Evolutionary conservation across 2,329 filamentous ascomycete species (phyloP).

Genomic region (Talaromyces rugulosus): DNA sequence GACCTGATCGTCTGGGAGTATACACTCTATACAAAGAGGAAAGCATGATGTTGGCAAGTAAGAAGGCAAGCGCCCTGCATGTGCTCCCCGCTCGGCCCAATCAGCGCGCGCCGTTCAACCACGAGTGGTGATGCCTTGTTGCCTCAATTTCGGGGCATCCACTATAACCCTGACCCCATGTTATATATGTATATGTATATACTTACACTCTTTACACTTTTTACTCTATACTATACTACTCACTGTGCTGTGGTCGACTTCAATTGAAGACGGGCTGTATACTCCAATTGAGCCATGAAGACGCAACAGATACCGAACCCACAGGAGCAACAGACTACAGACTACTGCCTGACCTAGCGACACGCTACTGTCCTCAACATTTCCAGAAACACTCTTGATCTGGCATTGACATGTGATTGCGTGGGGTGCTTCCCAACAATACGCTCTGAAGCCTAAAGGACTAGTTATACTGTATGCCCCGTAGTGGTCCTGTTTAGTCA

Average conservation of each 20-base stretch:
- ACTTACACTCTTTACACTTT: background rate
- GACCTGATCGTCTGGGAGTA: too few species aligned
- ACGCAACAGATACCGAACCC: too few species aligned
- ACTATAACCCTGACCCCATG: background rate
- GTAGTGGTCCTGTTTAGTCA: too few species aligned
- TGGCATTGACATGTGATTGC: too few species aligned
- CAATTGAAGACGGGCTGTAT: background rate
- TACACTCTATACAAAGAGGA: background rate
- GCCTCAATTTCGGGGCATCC: background rate
- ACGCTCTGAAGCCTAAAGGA: too few species aligned
- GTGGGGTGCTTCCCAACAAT: too few species aligned
- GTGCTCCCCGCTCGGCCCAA: slow-evolving; percentile 7
- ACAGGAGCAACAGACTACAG: background rate
- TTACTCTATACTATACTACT: too few species aligned
- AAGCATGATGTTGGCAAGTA: slow-evolving; percentile 1
- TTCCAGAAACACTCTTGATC: too few species aligned
- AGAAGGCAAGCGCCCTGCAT: slow-evolving; percentile 7
- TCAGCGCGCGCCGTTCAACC: slow-evolving; percentile 6
- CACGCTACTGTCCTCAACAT: too few species aligned
- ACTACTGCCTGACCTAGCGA: too few species aligned
- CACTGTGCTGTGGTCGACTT: too few species aligned
- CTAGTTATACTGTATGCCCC: too few species aligned
- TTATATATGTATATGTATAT: background rate
- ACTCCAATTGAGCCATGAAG: background rate
- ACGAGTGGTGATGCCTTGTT: background rate